Percentiles rank a stretch among this genome's conserved stretches.
phyloP scores from a whole-genome alignment of 1,284 basidiomycete genomes.

The Wallemia ichthyophaga region DNA sequence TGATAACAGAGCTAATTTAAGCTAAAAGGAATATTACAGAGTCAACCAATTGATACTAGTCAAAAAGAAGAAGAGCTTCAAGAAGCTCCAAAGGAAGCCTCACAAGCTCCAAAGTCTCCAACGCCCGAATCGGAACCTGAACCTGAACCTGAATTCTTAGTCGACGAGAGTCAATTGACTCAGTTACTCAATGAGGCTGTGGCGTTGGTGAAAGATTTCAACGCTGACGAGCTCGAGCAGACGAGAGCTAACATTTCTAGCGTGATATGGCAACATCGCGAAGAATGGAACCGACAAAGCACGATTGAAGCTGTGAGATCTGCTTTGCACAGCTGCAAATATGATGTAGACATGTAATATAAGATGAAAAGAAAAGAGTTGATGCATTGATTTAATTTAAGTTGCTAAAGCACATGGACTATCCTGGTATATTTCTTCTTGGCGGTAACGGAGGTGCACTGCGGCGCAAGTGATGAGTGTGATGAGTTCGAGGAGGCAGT shows the following conservation, averaged over 20 bases:
- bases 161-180: not conserved
- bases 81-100: not conserved
- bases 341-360: not conserved
- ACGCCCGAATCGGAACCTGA: not conserved
- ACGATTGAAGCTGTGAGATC: not conserved
- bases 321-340: not conserved
- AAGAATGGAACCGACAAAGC: not conserved
- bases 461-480: no score
- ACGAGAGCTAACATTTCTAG: not conserved
- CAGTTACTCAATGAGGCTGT: not conserved
- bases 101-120: not conserved
- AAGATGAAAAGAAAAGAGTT: not conserved
- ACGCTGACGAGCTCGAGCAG: not conserved
- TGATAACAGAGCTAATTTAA: not conserved
- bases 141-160: not conserved
- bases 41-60: not conserved
- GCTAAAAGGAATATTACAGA: no score
- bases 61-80: not conserved
- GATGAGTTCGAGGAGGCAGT: not conserved
- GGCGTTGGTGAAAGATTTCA: not conserved
- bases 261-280: not conserved
- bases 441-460: not conserved
- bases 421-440: not conserved
- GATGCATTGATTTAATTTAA: not conserved
- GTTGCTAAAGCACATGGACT: no score